Evolutionary conservation across 2,329 filamentous ascomycete species (phyloP).

Genomic region (Penicillium sp.): DNA sequence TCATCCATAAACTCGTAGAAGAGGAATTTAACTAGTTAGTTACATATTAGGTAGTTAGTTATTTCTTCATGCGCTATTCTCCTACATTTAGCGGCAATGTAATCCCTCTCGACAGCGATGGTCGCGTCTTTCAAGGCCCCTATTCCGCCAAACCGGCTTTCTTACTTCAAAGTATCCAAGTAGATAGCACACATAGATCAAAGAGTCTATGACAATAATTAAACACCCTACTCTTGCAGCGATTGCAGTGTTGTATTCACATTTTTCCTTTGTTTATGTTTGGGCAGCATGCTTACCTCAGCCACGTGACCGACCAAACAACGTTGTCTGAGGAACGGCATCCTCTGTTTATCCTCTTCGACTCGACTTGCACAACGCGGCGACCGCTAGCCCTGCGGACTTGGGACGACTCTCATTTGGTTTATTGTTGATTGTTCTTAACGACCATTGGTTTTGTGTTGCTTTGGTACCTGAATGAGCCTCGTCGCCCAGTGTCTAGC

Average conservation of each 20-base stretch:
- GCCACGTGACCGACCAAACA: constrained; percentile 36
- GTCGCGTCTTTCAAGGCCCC: not conserved
- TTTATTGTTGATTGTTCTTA: constrained; percentile 3
- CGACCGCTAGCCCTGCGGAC: constrained; percentile 11
- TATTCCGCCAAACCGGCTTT: not conserved
- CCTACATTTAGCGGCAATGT: not conserved
- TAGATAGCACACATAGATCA: not conserved
- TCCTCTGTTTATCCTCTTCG: constrained; percentile 39
- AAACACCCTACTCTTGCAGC: not conserved
- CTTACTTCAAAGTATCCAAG: not conserved
- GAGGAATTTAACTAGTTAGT: not conserved
- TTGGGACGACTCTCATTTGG: constrained; percentile 6
- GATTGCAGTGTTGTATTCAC: not conserved
- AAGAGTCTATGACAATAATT: not conserved
- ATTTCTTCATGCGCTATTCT: not conserved
- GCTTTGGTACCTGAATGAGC: constrained; percentile 13
- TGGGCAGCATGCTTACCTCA: constrained; percentile 25
- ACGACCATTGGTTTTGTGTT: not conserved
- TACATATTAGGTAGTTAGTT: no score
- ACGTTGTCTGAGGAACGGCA: constrained; percentile 43
- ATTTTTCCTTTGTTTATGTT: constrained; percentile 11
- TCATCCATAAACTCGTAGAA: not conserved
- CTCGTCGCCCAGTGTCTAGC: constrained; percentile 5
- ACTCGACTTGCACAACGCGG: constrained; percentile 23
- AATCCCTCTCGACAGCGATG: not conserved